These are phyloP conservation scores for Lipomyces japonicus DNA, from an alignment of 805 yeast species.

Conservation along the genomic window DNA sequence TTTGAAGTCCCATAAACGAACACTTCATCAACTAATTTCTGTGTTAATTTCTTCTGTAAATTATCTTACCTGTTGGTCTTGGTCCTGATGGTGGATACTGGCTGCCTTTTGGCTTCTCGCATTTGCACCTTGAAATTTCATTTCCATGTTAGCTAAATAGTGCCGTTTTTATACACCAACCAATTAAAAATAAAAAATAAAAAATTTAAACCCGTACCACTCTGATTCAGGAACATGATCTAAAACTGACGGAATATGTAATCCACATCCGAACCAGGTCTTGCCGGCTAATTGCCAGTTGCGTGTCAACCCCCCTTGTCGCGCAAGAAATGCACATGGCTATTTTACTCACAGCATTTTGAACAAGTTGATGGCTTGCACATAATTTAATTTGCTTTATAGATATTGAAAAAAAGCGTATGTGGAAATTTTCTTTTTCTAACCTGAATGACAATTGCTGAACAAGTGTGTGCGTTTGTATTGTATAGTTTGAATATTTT, in stretches of 20 bases:
- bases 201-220: constrained; percentile 26
- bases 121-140: constrained; percentile 26
- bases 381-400: no score
- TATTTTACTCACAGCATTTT: not conserved
- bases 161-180: not conserved
- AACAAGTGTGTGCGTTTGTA: no score
- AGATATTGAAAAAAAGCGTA: no score
- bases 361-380: not conserved
- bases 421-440: no score
- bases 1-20: no score
- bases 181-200: not conserved
- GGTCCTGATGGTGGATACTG: constrained; percentile 29
- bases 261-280: constrained; percentile 36
- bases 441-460: no score
- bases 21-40: no score
- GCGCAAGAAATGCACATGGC: not conserved
- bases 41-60: no score
- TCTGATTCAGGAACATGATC: constrained; percentile 26
- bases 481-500: no score
- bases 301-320: not conserved
- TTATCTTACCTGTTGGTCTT: constrained; percentile 15
- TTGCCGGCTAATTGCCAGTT: constrained; percentile 22
- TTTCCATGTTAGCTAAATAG: not conserved
- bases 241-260: constrained; percentile 34
- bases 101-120: constrained; percentile 27